phyloP scores from a whole-genome alignment of 164 flowering plant genomes.

The Vitis amurensis region DNA sequence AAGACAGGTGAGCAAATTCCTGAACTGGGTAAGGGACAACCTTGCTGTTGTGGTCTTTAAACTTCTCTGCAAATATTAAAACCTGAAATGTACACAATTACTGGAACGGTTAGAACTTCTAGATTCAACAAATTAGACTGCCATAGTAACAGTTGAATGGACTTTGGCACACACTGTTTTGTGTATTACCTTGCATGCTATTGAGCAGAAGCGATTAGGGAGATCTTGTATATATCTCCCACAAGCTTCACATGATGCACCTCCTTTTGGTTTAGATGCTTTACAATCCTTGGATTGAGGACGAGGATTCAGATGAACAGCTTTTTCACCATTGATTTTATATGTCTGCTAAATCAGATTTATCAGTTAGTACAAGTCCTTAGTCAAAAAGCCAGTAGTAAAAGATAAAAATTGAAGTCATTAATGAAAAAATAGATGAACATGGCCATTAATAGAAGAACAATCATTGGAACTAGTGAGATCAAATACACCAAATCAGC shows the following conservation, averaged over 20 bases:
- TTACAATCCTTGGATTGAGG: constrained; percentile 47
- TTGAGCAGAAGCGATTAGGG: constrained; percentile 66
- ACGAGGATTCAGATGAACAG: constrained; percentile 64
- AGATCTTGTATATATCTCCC: constrained; percentile 54
- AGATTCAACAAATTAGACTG: neutral
- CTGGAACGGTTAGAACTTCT: neutral
- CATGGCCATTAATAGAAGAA: too few species aligned
- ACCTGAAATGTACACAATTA: constrained; percentile 14
- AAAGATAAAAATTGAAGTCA: neutral
- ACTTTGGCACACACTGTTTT: too few species aligned
- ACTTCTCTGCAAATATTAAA: constrained; percentile 11
- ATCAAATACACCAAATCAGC: too few species aligned
- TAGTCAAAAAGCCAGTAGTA: neutral
- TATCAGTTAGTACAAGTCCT: neutral
- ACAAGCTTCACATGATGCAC: constrained; percentile 55
- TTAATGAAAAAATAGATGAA: neutral
- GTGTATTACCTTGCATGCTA: constrained; percentile 65
- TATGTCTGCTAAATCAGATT: constrained; percentile 46
- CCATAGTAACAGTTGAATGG: neutral
- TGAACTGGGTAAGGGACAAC: constrained; percentile 5
- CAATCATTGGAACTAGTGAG: too few species aligned
- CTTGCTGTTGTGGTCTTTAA: constrained; percentile 8
- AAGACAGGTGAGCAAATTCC: constrained; percentile 6
- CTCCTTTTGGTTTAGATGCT: constrained; percentile 42
- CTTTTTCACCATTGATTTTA: constrained; percentile 65